A percentile compares a stretch with the other conserved stretches of the same genome.
phyloP scores from a whole-genome alignment of 257 asterid genomes.

The Nicotiana undulata region DNA sequence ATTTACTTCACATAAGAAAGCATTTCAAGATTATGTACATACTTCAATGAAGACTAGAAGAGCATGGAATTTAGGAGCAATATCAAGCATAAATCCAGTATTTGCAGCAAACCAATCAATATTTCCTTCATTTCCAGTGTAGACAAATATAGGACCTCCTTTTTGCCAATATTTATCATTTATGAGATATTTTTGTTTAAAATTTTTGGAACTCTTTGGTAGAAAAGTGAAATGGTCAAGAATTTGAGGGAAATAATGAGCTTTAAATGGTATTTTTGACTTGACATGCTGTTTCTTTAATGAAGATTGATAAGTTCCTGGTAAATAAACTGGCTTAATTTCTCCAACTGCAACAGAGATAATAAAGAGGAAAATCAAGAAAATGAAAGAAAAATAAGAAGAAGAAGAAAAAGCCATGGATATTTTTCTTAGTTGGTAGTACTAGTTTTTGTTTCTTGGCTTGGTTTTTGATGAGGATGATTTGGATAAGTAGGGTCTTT shows the following conservation, averaged over 20 bases:
- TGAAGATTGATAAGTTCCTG: conserved; percentile 41
- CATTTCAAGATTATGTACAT: background rate
- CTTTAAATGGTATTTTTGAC: conserved; percentile 40
- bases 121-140: conserved; percentile 79
- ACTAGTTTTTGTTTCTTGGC: background rate
- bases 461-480: background rate
- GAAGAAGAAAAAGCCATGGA: conserved; percentile 17
- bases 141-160: conserved; percentile 64
- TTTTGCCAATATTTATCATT: conserved; percentile 48
- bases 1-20: background rate
- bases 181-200: conserved; percentile 64
- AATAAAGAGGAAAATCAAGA: conserved; percentile 18
- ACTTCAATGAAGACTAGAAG: conserved; percentile 69
- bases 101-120: conserved; percentile 79
- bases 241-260: conserved; percentile 55
- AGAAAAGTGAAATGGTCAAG: conserved; percentile 68
- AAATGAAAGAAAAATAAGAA: conserved; percentile 17
- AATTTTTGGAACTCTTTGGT: conserved; percentile 46
- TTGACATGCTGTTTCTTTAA: conserved; percentile 25
- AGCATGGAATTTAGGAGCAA: conserved; percentile 63
- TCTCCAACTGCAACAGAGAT: conserved; percentile 18
- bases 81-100: conserved; percentile 70
- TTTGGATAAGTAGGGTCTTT: background rate
- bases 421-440: background rate
- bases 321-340: conserved; percentile 35